Percentiles rank a stretch among this genome's conserved stretches.
These are phyloP conservation scores for Gleditsia sinensis DNA, from an alignment of 306 rosid species.

Conservation along the genomic window DNA sequence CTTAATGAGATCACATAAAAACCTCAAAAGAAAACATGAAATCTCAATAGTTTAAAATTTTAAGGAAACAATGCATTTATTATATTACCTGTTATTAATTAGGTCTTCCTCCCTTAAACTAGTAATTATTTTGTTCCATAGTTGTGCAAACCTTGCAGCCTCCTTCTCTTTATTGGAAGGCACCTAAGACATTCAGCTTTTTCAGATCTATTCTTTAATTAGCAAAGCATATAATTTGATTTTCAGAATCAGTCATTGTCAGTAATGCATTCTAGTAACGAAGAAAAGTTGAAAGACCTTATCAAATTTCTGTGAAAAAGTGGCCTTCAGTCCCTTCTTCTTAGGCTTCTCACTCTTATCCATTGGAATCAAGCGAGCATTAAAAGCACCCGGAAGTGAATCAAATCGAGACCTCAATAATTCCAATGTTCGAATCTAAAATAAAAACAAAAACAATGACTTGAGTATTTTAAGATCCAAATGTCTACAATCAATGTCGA, in stretches of 20 bases:
- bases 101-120: slow-evolving; percentile 97
- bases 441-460: slow-evolving; percentile 34
- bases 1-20: slow-evolving; percentile 6
- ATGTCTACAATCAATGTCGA: slow-evolving; percentile 25
- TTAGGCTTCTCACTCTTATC: slow-evolving; percentile 54
- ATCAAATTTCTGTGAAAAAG: slow-evolving; percentile 67
- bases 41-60: not conserved
- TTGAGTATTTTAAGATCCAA: slow-evolving; percentile 27
- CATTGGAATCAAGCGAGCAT: slow-evolving; percentile 69
- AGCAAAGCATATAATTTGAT: slow-evolving; percentile 2
- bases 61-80: slow-evolving; percentile 12
- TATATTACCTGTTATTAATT: slow-evolving; percentile 69
- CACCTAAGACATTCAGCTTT: slow-evolving; percentile 50
- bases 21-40: slow-evolving; percentile 16
- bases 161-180: slow-evolving; percentile 61
- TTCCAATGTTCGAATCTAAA: slow-evolving; percentile 88
- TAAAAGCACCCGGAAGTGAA: slow-evolving; percentile 89
- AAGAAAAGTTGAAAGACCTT: slow-evolving; percentile 60
- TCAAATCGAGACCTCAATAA: slow-evolving; percentile 84
- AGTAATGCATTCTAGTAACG: slow-evolving; percentile 9
- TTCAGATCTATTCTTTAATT: slow-evolving; percentile 14
- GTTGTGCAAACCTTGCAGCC: slow-evolving; percentile 90
- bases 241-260: slow-evolving; percentile 14
- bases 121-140: slow-evolving; percentile 86
- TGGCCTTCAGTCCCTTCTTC: slow-evolving; percentile 66